These are phyloP conservation scores for Rhipidocladum racemiflorum DNA, from an alignment of 176 grass and related monocot genomes.

Conservation along the genomic window DNA sequence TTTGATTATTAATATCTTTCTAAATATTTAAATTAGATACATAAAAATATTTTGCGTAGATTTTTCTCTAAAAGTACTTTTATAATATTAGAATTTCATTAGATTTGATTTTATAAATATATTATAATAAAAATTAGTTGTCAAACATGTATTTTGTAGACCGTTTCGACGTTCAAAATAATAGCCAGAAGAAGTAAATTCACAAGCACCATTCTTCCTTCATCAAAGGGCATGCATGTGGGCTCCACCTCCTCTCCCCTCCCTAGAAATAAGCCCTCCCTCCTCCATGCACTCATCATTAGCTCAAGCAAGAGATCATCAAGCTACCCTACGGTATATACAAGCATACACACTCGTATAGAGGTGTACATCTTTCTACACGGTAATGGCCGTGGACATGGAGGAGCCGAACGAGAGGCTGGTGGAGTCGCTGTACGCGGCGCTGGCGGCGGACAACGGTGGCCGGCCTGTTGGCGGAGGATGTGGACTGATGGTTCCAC, in stretches of 20 bases:
- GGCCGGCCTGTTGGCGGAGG: constrained; percentile 1
- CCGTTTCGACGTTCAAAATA: no score
- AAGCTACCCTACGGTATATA: background rate
- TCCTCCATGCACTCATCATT: background rate
- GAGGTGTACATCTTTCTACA: background rate
- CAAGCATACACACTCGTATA: background rate
- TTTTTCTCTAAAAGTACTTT: no score
- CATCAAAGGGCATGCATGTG: background rate
- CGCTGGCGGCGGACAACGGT: constrained; percentile 12
- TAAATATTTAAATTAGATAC: no score
- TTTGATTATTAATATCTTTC: no score
- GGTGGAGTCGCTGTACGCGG: constrained; percentile 43
- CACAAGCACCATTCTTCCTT: background rate
- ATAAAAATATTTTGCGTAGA: no score
- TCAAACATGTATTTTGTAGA: no score
- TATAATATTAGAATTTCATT: no score
- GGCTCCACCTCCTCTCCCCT: background rate
- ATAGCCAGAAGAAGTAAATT: no score
- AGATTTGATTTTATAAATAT: no score
- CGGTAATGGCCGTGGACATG: background rate
- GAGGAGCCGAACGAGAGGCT: constrained; percentile 6
- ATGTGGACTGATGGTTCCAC: constrained; percentile 56
- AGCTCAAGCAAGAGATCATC: background rate
- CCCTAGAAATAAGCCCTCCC: background rate
- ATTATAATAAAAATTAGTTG: no score